Evolutionary conservation across 202 grass and related monocot species (phyloP).

Genomic region (Sporobolus alterniflorus): DNA sequence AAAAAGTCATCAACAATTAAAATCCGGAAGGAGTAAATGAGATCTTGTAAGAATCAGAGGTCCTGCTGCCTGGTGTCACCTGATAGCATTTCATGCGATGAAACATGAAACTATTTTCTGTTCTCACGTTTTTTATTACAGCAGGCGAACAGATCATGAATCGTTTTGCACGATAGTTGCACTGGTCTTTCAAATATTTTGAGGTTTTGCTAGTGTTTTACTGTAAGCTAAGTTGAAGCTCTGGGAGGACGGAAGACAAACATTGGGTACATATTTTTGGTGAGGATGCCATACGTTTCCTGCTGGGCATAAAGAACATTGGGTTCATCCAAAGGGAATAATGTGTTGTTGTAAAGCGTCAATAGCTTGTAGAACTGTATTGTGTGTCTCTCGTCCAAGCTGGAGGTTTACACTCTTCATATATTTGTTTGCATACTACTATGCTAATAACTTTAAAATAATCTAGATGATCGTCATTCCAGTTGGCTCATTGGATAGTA

Average conservation of each 20-base stretch:
- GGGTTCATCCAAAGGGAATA: too few relatives aligned
- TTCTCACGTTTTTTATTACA: constrained; percentile 27
- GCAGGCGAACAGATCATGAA: not conserved
- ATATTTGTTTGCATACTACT: not conserved
- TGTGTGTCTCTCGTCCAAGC: not conserved
- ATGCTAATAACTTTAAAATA: too few relatives aligned
- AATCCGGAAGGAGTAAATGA: too few relatives aligned
- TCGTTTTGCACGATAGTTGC: not conserved
- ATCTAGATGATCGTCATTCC: not conserved
- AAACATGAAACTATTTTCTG: constrained; percentile 21
- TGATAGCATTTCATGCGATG: not conserved
- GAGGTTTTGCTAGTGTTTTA: too few relatives aligned
- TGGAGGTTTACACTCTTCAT: not conserved
- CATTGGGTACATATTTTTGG: too few relatives aligned
- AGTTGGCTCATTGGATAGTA: not conserved
- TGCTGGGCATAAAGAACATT: not conserved
- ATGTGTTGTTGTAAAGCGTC: too few relatives aligned
- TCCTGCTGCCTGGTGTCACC: not conserved
- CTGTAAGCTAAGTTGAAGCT: not conserved
- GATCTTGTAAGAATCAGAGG: not conserved
- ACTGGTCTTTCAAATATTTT: too few relatives aligned
- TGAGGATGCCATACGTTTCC: not conserved
- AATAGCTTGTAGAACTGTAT: not conserved
- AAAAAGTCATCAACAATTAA: too few relatives aligned
- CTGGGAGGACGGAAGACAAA: not conserved